Evolutionary conservation across 1,139 yeast species (phyloP), one percentile per base, ranked within the genome.

Genomic region (Lodderomyces pseudojiufengensis): DNA sequence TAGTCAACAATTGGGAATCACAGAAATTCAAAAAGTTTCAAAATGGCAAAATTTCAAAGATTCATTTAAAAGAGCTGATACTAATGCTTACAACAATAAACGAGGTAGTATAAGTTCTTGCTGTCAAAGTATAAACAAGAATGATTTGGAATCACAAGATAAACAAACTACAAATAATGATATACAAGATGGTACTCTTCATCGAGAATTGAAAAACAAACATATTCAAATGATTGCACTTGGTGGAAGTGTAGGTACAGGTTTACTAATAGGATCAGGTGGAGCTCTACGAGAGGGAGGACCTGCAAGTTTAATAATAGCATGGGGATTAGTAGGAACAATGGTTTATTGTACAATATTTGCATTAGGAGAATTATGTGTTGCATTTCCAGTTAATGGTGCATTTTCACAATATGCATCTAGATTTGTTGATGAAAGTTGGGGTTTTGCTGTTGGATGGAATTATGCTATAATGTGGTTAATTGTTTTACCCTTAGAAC

Each of bases 351-450:
- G 78, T 50, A 82, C 85, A 31, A 81, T 85, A 50, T 90, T 84
- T 54, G 80, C 92, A n/a, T 76, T 87, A 38, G 94, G 95, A 45
- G 96, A 87, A 59, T 57, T 86, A 54, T 87, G 94, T 32, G 85
- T 84, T 27, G 71, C 80, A 10, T 84, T 80, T 59, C 90, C 94
- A 5, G 79, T 85, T 31, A 69, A 84, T 38, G 95, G 95, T 49
- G 86, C 90, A 2, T 85, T 84, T 59, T 73, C 83, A 30, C 76
- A 83, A 39, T 84, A 80, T 56, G 76, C 86, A 24, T 65, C 85
- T 4, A 69, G 82, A 39, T 80, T 84, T 47, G 65, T 86, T 28
- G 94, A 84, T 49, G 72, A 78, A 3, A 80, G 87, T 7, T 78
- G 88, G 78, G 94, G 94, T 8, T 82, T 83, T 53, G 77, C 86